Evolutionary conservation across 176 grass and related monocot genomes (phyloP), one percentile per base, ranked within the genome.

Genomic region (Oryza meridionalis): DNA sequence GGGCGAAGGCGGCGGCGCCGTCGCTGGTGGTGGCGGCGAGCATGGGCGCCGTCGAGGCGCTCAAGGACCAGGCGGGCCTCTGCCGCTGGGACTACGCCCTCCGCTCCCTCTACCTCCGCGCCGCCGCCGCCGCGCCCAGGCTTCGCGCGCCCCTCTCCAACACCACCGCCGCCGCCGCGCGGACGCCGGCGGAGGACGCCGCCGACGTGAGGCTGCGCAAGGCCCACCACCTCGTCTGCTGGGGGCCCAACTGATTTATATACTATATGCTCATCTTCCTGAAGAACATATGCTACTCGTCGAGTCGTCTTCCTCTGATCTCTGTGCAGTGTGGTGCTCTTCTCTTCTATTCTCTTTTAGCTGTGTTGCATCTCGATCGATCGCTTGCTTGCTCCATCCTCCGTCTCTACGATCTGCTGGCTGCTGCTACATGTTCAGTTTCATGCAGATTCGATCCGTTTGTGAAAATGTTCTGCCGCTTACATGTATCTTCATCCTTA

Each of bases 71-170:
- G 79, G 89, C 77, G 14, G 92, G 92, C 3, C 81, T 91, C 59
- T 94, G 92, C 89, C 83, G 89, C 69, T 94, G 87, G 92, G 90
- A 89, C 89, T 91, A 94, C 29, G 86, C 89, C 25, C 63, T 94
- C 17, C 69, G 86, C n/a, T 89, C 86, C 3, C 65, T 91, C 37
- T 91, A 84, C 75, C 89, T 51, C 66, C 67, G 37, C 17, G 84
- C 75, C 89, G 64, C 35, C 21, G 9, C 55, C 59, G 72, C 32
- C 27, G 71, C 42, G 87, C 76, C 63, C 21, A 37, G 21, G n/a
- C 64, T 26, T 16, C 33, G 61, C 75, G 9, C 15, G 50, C 72
- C 19, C 58, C 75, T 84, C 67, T 65, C 75, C 17, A 75, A 78
- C 46, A 49, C 10, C 17, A 59, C 43, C 26, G 38, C 63, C 14